Evolutionary conservation across 164 flowering plant genomes (phyloP), one percentile per base, ranked within the genome.

Genomic region (Macadamia tetraphylla): DNA sequence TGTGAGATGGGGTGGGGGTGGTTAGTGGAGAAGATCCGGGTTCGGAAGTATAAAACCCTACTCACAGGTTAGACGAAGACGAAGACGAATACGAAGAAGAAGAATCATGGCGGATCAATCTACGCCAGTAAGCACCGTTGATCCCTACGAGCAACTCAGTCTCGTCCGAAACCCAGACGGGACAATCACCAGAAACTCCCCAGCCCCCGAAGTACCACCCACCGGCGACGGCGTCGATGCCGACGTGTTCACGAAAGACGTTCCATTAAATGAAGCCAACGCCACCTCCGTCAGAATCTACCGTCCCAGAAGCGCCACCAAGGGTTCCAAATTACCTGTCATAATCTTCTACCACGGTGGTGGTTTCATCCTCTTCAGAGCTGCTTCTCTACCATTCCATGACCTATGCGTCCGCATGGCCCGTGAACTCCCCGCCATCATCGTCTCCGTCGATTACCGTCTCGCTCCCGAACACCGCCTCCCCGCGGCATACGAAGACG

Each of bases 161-260:
- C 57, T 85, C 14, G 0, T 35, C 10, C 63, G 66, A n/a, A 85
- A 87, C 65, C 71, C 76, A 1, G 88, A 87, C 49, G 92, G 89
- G 13, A 29, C 85, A 0, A 49, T 86, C 64, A 79, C 79, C 40
- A 35, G 40, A 4, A 35, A 35, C 4, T 35, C 40, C 4, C 1
- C 4, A 35, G 40, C 40, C 4, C 40, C 40, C 1, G 73, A 10
- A 75, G 70, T 0, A 8, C 40, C 40, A 4, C 3, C 40, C 40
- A 35, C 40, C 4, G 40, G 40, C 40, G 40, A 35, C 1, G 4
- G 12, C 17, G 73, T 71, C 1, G 79, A 68, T 14, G 67, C 70
- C 11, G 12, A 74, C 6, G 67, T 68, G 3, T 80, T 80, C 56
- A 74, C 80, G 63, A 86, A 84, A 64, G 91, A 87, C 56, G 57